A percentile compares a stretch with the other conserved stretches of the same genome.
Evolutionary conservation across 768 basidiomycete genomes (phyloP).

Genomic region (Mycena albidolilacea): DNA sequence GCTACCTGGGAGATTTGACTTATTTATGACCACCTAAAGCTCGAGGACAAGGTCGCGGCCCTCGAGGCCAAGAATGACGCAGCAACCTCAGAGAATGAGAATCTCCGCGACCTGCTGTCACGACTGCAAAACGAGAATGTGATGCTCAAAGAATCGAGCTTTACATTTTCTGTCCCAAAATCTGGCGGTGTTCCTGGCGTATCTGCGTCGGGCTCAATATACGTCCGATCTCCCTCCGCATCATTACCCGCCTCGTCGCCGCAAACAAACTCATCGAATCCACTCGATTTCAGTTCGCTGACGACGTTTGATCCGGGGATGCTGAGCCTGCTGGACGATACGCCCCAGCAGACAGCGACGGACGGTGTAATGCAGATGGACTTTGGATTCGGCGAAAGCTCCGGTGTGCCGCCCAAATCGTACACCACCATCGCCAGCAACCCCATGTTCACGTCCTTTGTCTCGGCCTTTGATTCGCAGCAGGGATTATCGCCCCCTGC

Average conservation of each 20-base stretch:
- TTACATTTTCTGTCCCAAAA: constrained; percentile 87
- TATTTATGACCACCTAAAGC: constrained; percentile 56
- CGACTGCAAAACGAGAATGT: constrained; percentile 92
- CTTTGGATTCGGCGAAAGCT: constrained; percentile 61
- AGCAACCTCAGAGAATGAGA: constrained; percentile 86
- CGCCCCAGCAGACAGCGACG: constrained; percentile 66
- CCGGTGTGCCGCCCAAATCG: neutral
- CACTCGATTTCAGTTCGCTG: constrained; percentile 76
- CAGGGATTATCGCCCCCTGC: constrained; percentile 42
- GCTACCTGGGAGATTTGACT: constrained; percentile 18
- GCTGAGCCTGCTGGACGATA: constrained; percentile 76
- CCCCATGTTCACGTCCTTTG: constrained; percentile 89
- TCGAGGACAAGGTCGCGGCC: constrained; percentile 92
- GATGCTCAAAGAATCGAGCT: constrained; percentile 82
- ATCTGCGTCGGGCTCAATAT: constrained; percentile 40
- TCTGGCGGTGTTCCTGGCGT: constrained; percentile 3
- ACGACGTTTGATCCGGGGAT: constrained; percentile 80
- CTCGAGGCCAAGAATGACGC: constrained; percentile 88
- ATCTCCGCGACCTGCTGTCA: constrained; percentile 86
- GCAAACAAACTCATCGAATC: constrained; percentile 55
- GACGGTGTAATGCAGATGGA: constrained; percentile 75
- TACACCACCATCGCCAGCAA: constrained; percentile 89
- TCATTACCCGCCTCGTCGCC: constrained; percentile 43
- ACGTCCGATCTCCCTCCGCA: constrained; percentile 38
- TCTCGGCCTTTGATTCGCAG: constrained; percentile 66